These are phyloP conservation scores for Diaporthe australafricana DNA, from an alignment of 2,329 filamentous ascomycete genomes.

Conservation along the genomic window DNA sequence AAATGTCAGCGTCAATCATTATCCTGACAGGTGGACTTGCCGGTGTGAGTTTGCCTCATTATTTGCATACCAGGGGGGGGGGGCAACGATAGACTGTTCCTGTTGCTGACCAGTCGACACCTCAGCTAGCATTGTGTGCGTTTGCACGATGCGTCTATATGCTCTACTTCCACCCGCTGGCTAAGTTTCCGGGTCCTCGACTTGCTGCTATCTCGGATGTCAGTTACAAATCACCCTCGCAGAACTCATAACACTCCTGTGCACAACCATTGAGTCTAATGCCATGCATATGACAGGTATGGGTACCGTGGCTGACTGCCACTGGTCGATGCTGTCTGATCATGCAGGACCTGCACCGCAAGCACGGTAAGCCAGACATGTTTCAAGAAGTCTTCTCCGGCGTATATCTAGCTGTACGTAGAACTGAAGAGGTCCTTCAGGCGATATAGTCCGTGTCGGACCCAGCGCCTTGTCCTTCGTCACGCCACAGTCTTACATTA, in stretches of 20 bases:
- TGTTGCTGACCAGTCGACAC: no score
- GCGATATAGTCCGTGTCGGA: constrained; percentile 50
- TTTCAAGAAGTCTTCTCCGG: no score
- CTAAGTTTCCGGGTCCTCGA: constrained; percentile 22
- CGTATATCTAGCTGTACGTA: not conserved
- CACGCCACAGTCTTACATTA: constrained; percentile 50
- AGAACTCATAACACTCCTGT: no score
- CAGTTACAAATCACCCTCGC: no score
- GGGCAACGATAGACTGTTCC: no score
- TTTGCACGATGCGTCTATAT: constrained; percentile 17
- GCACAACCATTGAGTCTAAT: no score
- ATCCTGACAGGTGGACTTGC: no score
- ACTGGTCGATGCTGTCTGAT: constrained; percentile 6
- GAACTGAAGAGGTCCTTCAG: constrained; percentile 28
- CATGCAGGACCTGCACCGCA: constrained; percentile 12
- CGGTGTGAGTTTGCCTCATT: no score
- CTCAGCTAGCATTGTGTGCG: not conserved
- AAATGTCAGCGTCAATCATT: no score
- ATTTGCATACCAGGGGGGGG: no score
- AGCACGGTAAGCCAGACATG: not conserved
- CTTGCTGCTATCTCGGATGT: constrained; percentile 8
- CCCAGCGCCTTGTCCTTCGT: constrained; percentile 56
- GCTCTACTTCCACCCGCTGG: constrained; percentile 21
- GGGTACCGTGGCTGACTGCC: not conserved
- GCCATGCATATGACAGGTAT: not conserved